Percentiles rank a stretch among this genome's conserved stretches.
Conservation (phyloP, 2,329 filamentous ascomycete species). For the Annulohypoxylon truncatum region DNA sequence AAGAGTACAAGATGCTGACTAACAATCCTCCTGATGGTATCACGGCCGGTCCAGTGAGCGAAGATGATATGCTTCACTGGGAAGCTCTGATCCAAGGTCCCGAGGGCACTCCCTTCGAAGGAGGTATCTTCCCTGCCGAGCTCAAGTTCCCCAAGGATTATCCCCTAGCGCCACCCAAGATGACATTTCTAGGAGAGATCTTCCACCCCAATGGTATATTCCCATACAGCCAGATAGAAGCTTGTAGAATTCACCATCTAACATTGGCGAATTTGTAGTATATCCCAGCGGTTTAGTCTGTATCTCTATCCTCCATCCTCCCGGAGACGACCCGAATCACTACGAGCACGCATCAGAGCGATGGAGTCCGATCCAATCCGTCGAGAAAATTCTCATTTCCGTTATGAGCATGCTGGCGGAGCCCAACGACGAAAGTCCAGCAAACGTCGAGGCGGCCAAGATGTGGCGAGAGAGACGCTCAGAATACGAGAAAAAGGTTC, state of each 20-base stretch:
- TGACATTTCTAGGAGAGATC: conserved; percentile 94
- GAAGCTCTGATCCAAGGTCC: conserved; percentile 96
- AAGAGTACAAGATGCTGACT: conserved; percentile 94
- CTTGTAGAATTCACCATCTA: neutral
- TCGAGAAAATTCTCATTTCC: conserved; percentile 96
- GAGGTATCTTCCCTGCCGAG: conserved; percentile 93
- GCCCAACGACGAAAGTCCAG: conserved; percentile 95
- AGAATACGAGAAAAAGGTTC: conserved; percentile 89
- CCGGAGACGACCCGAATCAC: conserved; percentile 97
- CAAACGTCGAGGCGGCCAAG: conserved; percentile 95
- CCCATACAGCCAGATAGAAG: neutral
- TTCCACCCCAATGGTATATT: conserved; percentile 92
- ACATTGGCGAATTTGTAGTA: conserved; percentile 63
- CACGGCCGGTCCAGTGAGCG: conserved; percentile 89
- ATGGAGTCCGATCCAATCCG: conserved; percentile 96
- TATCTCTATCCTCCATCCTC: conserved; percentile 97
- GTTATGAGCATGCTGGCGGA: conserved; percentile 99
- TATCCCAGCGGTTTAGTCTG: conserved; percentile 93
- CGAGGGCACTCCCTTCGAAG: conserved; percentile 95
- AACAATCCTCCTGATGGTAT: conserved; percentile 98
- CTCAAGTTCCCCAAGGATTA: conserved; percentile 97
- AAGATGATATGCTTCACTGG: conserved; percentile 97
- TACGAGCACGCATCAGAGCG: conserved; percentile 96
- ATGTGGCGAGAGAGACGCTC: conserved; percentile 89
- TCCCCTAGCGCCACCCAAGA: conserved; percentile 92